Percentiles rank a stretch among this genome's conserved stretches.
These are phyloP conservation scores for Nakazawaea wyomingensis DNA, from an alignment of 805 yeast genomes.

Conservation along the genomic window DNA sequence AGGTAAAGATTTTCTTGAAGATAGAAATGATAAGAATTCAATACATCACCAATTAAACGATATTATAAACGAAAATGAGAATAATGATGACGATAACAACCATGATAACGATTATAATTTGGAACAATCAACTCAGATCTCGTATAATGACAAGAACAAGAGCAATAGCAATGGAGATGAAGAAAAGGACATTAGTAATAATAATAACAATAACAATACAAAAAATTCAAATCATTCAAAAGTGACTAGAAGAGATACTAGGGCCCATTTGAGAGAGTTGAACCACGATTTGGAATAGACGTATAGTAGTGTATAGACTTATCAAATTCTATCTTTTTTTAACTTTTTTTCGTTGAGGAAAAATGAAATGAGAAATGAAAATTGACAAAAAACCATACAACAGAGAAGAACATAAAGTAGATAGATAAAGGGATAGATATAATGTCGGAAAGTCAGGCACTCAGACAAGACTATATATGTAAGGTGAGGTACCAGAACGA, in stretches of 20 bases:
- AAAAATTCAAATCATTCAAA: no score
- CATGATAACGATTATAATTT: no score
- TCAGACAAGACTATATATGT: conserved; percentile 73
- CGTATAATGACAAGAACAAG: conserved; percentile 7
- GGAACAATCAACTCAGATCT: conserved; percentile 11
- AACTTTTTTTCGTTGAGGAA: neutral
- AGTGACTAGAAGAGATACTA: conserved; percentile 1
- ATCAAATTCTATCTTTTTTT: no score
- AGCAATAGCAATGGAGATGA: no score
- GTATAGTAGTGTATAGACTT: conserved; percentile 4
- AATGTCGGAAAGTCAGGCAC: conserved; percentile 5
- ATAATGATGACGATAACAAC: no score
- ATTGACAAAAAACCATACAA: neutral
- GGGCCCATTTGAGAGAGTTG: conserved; percentile 4
- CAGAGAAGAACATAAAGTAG: neutral
- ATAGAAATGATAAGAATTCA: no score
- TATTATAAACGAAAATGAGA: no score
- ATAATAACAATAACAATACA: no score
- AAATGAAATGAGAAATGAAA: neutral
- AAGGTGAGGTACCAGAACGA: conserved; percentile 79
- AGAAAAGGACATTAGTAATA: no score
- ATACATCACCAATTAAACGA: no score
- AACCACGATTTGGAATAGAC: neutral
- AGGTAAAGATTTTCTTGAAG: conserved; percentile 3
- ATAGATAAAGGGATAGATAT: neutral